Evolutionary conservation across 2,329 filamentous ascomycete species (phyloP), one percentile per base, ranked within the genome.

Genomic region (Penicillium sp.): DNA sequence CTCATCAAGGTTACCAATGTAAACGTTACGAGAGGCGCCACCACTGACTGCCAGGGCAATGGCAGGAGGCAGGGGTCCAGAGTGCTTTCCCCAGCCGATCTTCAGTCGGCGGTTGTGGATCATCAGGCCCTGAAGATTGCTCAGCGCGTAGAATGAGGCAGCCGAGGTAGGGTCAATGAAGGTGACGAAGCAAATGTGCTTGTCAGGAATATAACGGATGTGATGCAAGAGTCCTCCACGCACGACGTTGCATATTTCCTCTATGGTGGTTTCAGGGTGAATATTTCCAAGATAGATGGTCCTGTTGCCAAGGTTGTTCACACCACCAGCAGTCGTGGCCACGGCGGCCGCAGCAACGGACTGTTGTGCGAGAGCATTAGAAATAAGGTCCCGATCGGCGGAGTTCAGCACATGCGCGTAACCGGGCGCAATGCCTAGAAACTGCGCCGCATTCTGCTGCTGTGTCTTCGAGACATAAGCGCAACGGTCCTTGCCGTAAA

Each of bases 11-110:
- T 99, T 99, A 58, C 94, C 94, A 68, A 99, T 88, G 74, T 99
- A 99, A 26, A 99, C 94, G 69, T 99, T 99, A 57, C 94, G 85
- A n/a, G 94, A 97, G 48, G 94, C 94, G 66, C 94, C 94, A 48
- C 93, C 94, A 63, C 91, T 96, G 48, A 99, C 94, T 43, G 94
- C 94, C 60, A 99, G 79, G 18, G 94, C 93, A 69, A 99, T 97
- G 7, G 94, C 94, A 18, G 94, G 92, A 36, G 94, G 94, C 24
- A 99, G 85, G 62, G 92, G 93, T 55, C 94, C 94, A 4, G 94
- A 99, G 75, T 99, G 94, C 81, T 99, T 99, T 60, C 94, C 94
- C 94, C 94, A 99, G 61, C 94, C 94, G 71, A 99, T 96, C 83
- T 99, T 99, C 62, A 99, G 80, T 48, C 94, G 87, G 59, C 94